Base-by-base conservation (phyloP, 1,139 yeast species). In the Meyerozyma sp. region DNA sequence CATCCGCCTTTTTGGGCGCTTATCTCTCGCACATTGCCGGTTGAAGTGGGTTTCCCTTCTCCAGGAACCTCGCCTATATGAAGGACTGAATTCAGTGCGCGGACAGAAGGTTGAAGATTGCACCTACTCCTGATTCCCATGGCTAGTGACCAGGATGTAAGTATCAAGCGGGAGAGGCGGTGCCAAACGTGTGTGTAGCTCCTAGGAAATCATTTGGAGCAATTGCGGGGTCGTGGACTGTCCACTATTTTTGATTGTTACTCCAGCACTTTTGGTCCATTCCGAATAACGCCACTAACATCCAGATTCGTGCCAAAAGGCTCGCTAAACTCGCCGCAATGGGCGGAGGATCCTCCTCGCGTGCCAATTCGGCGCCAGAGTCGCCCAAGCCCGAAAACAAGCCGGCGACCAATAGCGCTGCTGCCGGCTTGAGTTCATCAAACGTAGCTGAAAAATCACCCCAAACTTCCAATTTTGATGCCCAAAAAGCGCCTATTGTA, bases 281-380 rank as follows among this genome's bases (percentile, higher is more conserved):
- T n/a, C 14, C 23, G 18, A 16, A 3, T 13, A 21, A 10, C 26
- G 13, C 26, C 53, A 59, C 65, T 54, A 62, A 61, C 52, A 44
- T 48, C 26, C 59, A 76, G 70, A 75, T 79, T 26, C 70, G 84
- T 53, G 81, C 81, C 36, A 79, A 77, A 54, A 59, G 84, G 40
- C 62, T 79, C 52, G 83, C 82, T n/a, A 72, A 68, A 48, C 59
- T 79, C 44, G 71, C 69, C 5, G 63, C 65, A 32, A 28, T 51
- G 25, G 49, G 50, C 16, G 49, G 49, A n/a, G 43, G 30, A 35
- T 34, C 37, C 5, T n/a, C 14, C 11, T 34, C 37, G 16, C 5
- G 23, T 16, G 13, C n/a, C 11, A 14, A 10, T 9, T 11, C 30
- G 18, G 11, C 32, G 9, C 8, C 40, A 10, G 11, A 9, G 10